Base-by-base conservation (phyloP, 1,284 basidiomycete species). In the Singerocomus inundabilis region DNA sequence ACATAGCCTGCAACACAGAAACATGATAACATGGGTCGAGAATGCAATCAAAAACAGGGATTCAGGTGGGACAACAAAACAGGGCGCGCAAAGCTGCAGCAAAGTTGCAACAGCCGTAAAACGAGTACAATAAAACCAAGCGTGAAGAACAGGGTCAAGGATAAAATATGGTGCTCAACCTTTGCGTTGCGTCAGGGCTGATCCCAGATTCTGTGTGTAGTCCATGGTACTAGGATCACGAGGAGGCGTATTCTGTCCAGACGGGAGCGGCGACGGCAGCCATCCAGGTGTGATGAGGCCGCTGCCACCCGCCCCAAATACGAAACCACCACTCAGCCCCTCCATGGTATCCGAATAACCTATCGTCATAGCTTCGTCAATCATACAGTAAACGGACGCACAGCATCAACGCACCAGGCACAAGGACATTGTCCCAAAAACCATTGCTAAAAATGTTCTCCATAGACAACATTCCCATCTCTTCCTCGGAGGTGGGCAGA, bases 381-480 rank as follows among this genome's bases (percentile, higher is more conserved):
- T 40, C 28, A 39, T 13, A 18, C 13, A 16, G 13, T 11, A 41
- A 6, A 24, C 25, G 6, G 33, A 55, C 29, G 13, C 47, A 47
- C 26, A 15, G 30, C 6, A 39, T 15, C 44, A 35, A 72, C 83
- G 53, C 58, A 88, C 88, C 89, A 59, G 88, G 89, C 38, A 91
- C 83, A 29, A 91, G 78, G 55, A 91, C 82, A 60, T 77, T 90
- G 66, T 91, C 89, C 89, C 88, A 92, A 66, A 92, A 92, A 35
- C 80, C 81, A 50, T 75, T 81, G 55, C 80, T 85, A 50, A 92
- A 72, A 45, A 91, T 85, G 61, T 81, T 84, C 59, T 91, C 88
- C 84, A 91, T 89, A 40, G 86, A 83, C 53, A 91, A 61, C 66
- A 81, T 76, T 36, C 67, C 72, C 59, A 71, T 66, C 62, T 70